Evolutionary conservation across 768 basidiomycete genomes (phyloP).

Genomic region (Xerocomus potaroensis): DNA sequence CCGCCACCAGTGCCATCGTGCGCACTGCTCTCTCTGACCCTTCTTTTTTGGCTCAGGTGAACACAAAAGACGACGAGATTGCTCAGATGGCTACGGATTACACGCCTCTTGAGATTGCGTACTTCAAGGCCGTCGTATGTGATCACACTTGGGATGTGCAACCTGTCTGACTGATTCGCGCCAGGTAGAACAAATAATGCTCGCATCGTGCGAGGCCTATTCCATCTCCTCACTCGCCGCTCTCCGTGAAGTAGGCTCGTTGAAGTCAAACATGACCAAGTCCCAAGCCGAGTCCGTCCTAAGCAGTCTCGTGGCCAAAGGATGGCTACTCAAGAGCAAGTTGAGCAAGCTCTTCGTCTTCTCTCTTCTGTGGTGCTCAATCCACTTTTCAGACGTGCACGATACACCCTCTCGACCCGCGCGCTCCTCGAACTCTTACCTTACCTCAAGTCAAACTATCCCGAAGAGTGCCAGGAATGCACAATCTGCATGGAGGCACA

Average conservation of each 20-base stretch:
- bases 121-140: slow-evolving; percentile 78
- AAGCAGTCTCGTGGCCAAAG: slow-evolving; percentile 77
- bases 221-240: slow-evolving; percentile 77
- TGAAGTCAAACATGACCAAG: slow-evolving; percentile 67
- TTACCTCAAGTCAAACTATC: slow-evolving; percentile 71
- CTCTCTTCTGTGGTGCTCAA: background rate
- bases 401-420: slow-evolving; percentile 74
- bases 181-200: slow-evolving; percentile 88
- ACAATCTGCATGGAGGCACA: slow-evolving; percentile 67
- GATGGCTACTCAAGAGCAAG: slow-evolving; percentile 76
- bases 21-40: background rate
- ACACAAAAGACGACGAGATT: slow-evolving; percentile 73
- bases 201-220: slow-evolving; percentile 68
- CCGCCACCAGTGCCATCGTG: background rate
- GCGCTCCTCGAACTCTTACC: slow-evolving; percentile 66
- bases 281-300: slow-evolving; percentile 70
- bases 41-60: slow-evolving; percentile 50
- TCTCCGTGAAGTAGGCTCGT: slow-evolving; percentile 58
- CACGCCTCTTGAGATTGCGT: slow-evolving; percentile 70
- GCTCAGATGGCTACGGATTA: slow-evolving; percentile 87
- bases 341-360: slow-evolving; percentile 33
- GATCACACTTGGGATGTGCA: background rate
- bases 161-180: background rate
- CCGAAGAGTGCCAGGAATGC: slow-evolving; percentile 69
- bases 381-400: slow-evolving; percentile 46